These are phyloP conservation scores for Gymnopilus junonius DNA, from an alignment of 768 basidiomycete genomes.

Conservation along the genomic window DNA sequence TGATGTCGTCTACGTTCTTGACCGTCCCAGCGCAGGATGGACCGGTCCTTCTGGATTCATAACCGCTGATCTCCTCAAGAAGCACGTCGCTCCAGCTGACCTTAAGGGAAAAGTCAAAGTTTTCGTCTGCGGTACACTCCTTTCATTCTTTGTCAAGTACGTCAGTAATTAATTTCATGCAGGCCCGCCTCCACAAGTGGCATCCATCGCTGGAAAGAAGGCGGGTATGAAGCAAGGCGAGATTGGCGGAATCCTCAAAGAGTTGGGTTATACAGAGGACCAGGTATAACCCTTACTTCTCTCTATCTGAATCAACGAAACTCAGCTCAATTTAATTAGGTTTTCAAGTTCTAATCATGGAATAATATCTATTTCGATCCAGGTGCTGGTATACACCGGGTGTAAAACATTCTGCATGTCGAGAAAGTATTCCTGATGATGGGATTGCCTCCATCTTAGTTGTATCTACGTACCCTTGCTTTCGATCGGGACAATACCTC, in stretches of 20 bases:
- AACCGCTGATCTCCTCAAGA: conserved; percentile 69
- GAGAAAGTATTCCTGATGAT: not conserved
- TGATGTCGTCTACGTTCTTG: conserved; percentile 85
- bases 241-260: conserved; percentile 81
- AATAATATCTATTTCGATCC: not conserved
- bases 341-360: conserved; percentile 32
- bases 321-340: conserved; percentile 19
- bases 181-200: conserved; percentile 91
- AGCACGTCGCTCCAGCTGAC: conserved; percentile 67
- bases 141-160: conserved; percentile 3
- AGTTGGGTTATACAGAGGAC: conserved; percentile 82
- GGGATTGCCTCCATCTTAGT: not conserved
- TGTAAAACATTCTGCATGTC: not conserved
- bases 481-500: not conserved
- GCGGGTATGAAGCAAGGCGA: conserved; percentile 86
- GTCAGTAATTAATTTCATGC: not conserved
- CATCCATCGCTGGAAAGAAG: conserved; percentile 88
- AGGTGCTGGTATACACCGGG: not conserved
- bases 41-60: conserved; percentile 80
- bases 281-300: conserved; percentile 56
- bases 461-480: not conserved
- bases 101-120: conserved; percentile 83
- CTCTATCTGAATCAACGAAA: not conserved
- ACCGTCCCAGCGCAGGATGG: conserved; percentile 67
- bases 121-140: conserved; percentile 79